Evolutionary conservation across 2,329 filamentous ascomycete species (phyloP).

Genomic region (Ophiocordyceps polyrhachis-furcata): DNA sequence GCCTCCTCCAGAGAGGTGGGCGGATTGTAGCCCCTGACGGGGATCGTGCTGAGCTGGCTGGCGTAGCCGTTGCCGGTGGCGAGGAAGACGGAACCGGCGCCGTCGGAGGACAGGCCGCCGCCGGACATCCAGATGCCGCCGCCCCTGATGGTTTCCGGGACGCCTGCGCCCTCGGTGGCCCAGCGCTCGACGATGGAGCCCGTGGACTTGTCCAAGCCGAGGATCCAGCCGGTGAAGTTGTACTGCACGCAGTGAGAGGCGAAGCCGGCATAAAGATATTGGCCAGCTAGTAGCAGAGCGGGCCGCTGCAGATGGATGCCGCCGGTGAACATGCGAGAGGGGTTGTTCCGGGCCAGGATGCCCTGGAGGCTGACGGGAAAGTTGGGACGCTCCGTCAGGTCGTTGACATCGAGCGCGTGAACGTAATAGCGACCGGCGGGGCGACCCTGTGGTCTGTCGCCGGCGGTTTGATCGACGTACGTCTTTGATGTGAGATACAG

Average conservation of each 20-base stretch:
- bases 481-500: slow-evolving; percentile 25
- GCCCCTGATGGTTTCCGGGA: slow-evolving; percentile 16
- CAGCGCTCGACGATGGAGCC: slow-evolving; percentile 19
- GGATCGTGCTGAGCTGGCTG: slow-evolving; percentile 17
- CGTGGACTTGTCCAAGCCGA: slow-evolving; percentile 26
- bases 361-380: slow-evolving; percentile 32
- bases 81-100: slow-evolving; percentile 19
- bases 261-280: slow-evolving; percentile 31
- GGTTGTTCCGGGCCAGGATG: slow-evolving; percentile 24
- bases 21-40: slow-evolving; percentile 18
- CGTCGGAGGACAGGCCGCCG: slow-evolving; percentile 19
- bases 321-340: slow-evolving; percentile 28
- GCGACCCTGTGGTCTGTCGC: slow-evolving; percentile 13
- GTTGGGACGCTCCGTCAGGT: slow-evolving; percentile 17
- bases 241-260: slow-evolving; percentile 36
- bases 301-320: slow-evolving; percentile 34
- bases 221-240: slow-evolving; percentile 34
- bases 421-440: slow-evolving; percentile 17
- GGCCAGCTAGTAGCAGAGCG: slow-evolving; percentile 23
- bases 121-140: slow-evolving; percentile 26
- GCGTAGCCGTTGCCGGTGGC: slow-evolving; percentile 22
- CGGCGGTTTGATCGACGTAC: slow-evolving; percentile 15
- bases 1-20: slow-evolving; percentile 25
- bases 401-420: slow-evolving; percentile 19
- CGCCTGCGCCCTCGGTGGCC: slow-evolving; percentile 22